phyloP scores from a whole-genome alignment of 2,329 filamentous ascomycete genomes.

The Fusarium haematococcum region DNA sequence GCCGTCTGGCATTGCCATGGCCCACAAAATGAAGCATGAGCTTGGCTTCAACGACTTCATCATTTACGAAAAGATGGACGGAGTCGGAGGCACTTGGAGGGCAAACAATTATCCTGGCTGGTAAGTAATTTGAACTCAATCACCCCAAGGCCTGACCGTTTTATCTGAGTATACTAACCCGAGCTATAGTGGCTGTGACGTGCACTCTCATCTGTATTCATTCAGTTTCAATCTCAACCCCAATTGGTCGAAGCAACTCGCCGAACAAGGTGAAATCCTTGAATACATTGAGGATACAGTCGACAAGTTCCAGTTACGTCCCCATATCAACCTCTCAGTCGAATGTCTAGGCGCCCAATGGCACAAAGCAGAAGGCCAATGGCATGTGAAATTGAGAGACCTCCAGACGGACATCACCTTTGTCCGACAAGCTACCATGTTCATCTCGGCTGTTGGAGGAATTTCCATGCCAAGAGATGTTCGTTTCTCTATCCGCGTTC shows the following conservation, averaged over 20 bases:
- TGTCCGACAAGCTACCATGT: too few species aligned
- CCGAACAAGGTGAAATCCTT: conserved; percentile 27
- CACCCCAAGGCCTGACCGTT: too few species aligned
- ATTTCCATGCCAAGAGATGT: too few species aligned
- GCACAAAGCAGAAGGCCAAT: background rate
- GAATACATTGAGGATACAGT: conserved; percentile 20
- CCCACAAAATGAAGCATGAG: conserved; percentile 33
- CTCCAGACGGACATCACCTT: too few species aligned
- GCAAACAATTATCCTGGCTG: conserved; percentile 32
- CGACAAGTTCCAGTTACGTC: conserved; percentile 14
- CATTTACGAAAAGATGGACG: conserved; percentile 38
- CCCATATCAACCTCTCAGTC: conserved; percentile 9
- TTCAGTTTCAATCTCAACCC: conserved; percentile 35
- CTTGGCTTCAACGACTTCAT: conserved; percentile 38
- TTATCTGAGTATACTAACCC: too few species aligned
- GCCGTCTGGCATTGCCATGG: conserved; percentile 36
- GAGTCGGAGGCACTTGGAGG: conserved; percentile 38
- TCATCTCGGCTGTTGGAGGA: too few species aligned
- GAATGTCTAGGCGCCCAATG: conserved; percentile 15
- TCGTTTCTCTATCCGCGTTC: too few species aligned
- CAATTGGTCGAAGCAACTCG: conserved; percentile 23
- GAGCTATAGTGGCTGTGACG: conserved; percentile 22
- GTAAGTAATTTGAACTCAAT: too few species aligned
- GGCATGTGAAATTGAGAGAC: background rate
- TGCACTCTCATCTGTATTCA: conserved; percentile 29